A percentile compares a stretch with the other conserved stretches of the same genome.
Evolutionary conservation across 1,284 basidiomycete genomes (phyloP).

Genomic region (Hypsizygus ulmarius): DNA sequence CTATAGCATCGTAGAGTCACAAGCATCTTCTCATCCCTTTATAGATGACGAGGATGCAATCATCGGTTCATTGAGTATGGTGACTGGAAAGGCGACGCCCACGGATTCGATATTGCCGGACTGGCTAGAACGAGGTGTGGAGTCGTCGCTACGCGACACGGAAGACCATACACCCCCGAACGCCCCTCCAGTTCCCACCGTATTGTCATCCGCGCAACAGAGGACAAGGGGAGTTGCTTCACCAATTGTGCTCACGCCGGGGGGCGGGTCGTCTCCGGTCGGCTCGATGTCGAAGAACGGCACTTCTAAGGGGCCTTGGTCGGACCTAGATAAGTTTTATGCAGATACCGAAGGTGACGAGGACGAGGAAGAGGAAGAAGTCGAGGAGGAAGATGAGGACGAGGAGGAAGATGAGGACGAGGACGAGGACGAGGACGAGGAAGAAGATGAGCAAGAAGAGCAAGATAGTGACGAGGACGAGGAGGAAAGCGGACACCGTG

Average conservation of each 20-base stretch:
- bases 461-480: constrained; percentile 19
- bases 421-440: constrained; percentile 32
- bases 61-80: constrained; percentile 56
- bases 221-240: constrained; percentile 31
- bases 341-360: constrained; percentile 39
- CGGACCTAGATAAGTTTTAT: constrained; percentile 71
- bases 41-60: constrained; percentile 41
- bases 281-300: constrained; percentile 36
- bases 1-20: no score
- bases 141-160: constrained; percentile 51
- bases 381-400: constrained; percentile 32
- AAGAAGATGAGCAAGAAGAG: constrained; percentile 29
- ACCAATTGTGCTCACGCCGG: constrained; percentile 52
- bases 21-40: background rate
- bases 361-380: constrained; percentile 34
- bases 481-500: constrained; percentile 23
- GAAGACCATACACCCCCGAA: constrained; percentile 50
- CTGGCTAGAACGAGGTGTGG: constrained; percentile 62
- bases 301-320: constrained; percentile 45
- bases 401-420: constrained; percentile 33
- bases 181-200: constrained; percentile 32
- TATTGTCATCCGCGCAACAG: constrained; percentile 37
- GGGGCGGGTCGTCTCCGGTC: constrained; percentile 41
- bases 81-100: constrained; percentile 51
- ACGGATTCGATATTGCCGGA: constrained; percentile 49